Base-by-base conservation (phyloP, 257 asterid species). In the Cordia subcordata region DNA sequence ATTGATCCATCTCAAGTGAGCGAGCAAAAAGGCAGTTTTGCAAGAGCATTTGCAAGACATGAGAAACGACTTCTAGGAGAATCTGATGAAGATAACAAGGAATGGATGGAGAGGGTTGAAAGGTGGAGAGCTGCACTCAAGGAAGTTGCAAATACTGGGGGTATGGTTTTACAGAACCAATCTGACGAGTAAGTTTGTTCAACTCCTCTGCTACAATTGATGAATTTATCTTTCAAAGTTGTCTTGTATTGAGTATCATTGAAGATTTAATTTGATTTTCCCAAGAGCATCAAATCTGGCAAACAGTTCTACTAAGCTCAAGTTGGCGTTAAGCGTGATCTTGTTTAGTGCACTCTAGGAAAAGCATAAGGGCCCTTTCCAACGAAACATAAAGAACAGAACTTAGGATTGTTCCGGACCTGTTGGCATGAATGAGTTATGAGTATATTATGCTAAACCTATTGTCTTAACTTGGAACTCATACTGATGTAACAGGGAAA, bases 101-200 rank as follows among this genome's bases (percentile, higher is more conserved):
- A 49, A 18, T 40, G 58, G 56, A 20, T 35, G 49, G 73, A 56
- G 23, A 68, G 57, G 53, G 23, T 61, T 40, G 58, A 68, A 0
- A 55, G 57, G 13, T 68, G 74, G 74, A 62, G 63, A 22, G 13
- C n/a, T 38, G 68, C 74, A 10, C 44, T 68, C 8, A 61, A 39
- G 5, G 64, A 68, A 61, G 74, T 49, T 20, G 55, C 64, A 15
- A 53, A 53, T 58, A 17, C 53, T 1, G 51, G 15, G 13, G 71
- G 61, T 11, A 58, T 66, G 53, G 54, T 42, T 13, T 42, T 66
- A 4, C 44, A 42, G 13, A 37, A 49, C 20, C 49, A 42, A 23
- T 18, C 18, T 44, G 49, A 64, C 33, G 11, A 23, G 61, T 67
- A 59, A 53, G 56, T 13, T 47, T 16, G 4, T 46, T 32, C 37